phyloP scores from a whole-genome alignment of 2,329 filamentous ascomycete species.

The Pseudogymnoascus sp. region DNA sequence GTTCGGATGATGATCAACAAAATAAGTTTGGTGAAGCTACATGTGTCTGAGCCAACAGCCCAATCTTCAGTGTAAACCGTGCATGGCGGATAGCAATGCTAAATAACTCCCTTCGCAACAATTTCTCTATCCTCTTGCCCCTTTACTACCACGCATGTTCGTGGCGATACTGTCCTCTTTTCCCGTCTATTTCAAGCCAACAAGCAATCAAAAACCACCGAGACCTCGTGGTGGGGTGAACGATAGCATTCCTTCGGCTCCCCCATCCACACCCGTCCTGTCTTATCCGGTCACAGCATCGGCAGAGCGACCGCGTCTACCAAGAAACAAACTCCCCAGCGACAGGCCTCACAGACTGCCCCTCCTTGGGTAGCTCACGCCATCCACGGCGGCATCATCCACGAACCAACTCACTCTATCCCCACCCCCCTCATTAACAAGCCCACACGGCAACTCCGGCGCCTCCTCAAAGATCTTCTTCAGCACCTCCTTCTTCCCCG shows the following conservation, averaged over 20 bases:
- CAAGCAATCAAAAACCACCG: background rate
- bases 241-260: background rate
- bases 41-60: background rate
- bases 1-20: background rate
- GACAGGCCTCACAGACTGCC: constrained; percentile 47
- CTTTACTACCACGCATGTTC: background rate
- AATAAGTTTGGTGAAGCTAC: background rate
- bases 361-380: constrained; percentile 72
- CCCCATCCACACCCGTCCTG: background rate
- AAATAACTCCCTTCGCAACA: constrained; percentile 5
- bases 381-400: constrained; percentile 76
- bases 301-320: background rate
- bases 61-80: background rate
- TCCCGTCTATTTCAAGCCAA: constrained; percentile 6
- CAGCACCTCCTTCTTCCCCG: constrained; percentile 82
- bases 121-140: background rate
- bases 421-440: constrained; percentile 77
- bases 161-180: background rate
- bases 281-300: background rate
- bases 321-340: background rate
- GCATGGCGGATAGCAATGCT: background rate
- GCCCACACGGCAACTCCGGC: constrained; percentile 67
- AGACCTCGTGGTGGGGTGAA: background rate
- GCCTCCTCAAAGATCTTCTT: constrained; percentile 86
- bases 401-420: constrained; percentile 95